Evolutionary conservation across 345 rosid species (phyloP).

Genomic region (Cardiospermum halicacabum): DNA sequence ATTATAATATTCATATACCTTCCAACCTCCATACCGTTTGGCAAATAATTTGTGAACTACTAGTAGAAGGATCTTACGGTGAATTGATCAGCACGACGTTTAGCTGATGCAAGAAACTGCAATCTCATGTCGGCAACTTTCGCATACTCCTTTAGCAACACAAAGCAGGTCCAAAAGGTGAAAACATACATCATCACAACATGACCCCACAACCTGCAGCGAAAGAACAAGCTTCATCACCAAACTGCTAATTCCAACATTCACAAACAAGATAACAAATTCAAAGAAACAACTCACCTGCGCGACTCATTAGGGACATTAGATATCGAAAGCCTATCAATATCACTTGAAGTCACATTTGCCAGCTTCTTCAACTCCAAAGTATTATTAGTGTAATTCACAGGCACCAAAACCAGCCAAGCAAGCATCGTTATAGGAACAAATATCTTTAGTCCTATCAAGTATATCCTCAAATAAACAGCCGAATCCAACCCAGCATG

Average conservation of each 20-base stretch:
- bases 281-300: constrained; percentile 38
- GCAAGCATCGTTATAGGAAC: constrained; percentile 70
- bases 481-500: constrained; percentile 98
- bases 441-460: constrained; percentile 90
- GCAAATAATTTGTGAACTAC: not conserved
- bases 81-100: constrained; percentile 87
- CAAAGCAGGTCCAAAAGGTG: constrained; percentile 85
- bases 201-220: constrained; percentile 77
- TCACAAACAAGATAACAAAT: not conserved
- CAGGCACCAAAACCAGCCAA: constrained; percentile 77
- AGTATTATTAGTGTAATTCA: constrained; percentile 57
- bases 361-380: constrained; percentile 28
- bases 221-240: not conserved
- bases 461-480: constrained; percentile 86
- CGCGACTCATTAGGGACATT: constrained; percentile 58
- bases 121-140: constrained; percentile 74
- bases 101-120: constrained; percentile 78
- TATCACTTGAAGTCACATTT: constrained; percentile 73
- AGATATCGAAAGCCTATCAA: constrained; percentile 88
- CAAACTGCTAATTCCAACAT: not conserved
- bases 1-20: not conserved
- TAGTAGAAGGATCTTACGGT: constrained; percentile 40
- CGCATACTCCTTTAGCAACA: constrained; percentile 76
- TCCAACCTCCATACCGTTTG: not conserved
- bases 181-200: constrained; percentile 76